Base-by-base conservation (phyloP, 495 filamentous ascomycete genomes). In the Cairneyella variabilis region DNA sequence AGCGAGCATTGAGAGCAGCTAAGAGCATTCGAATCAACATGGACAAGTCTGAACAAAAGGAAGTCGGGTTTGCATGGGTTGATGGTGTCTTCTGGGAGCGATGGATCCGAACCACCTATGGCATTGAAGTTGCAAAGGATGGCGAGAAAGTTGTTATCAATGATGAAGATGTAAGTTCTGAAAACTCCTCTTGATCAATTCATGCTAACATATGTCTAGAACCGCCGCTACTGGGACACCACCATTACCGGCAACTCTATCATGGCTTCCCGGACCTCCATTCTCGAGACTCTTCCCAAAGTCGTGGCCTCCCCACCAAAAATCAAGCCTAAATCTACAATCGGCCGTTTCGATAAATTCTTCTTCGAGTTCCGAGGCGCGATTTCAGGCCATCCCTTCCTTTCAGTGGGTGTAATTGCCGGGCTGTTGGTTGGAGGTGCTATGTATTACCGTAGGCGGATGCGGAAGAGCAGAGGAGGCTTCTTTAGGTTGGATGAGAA, bases 61-160 rank as follows among this genome's bases (percentile, higher is more conserved):
- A 93, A 61, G 90, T 97, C 21, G 78, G 84, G 3, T 98, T 98
- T 71, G 93, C 95, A n/a, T 97, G 95, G 95, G 89, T 97, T 7
- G 93, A 98, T 67, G 91, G 91, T 43, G 82, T 90, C 20, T 97
- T 97, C 68, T 98, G 93, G 93, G 91, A 97, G 66, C 79, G 92
- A 32, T 98, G 93, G 93, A 83, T 98, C 49, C 77, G 90, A 40
- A 93, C 84, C 16, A 96, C 91, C 0, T 98, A 95, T 65, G 93
- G 95, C 36, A 86, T 97, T 57, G 85, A 91, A 61, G 84, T 90
- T 21, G 74, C 71, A 46, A 78, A 77, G 36, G 85, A 90, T 40
- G 89, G 91, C 34, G 93, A 97, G 68, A 79, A 89, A 48, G 91
- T 98, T 36, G 87, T 98, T 47, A 92, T 98, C 69, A 96, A 97